Conservation (phyloP, 495 filamentous ascomycete genomes). For the Pyrenula massariospora region DNA sequence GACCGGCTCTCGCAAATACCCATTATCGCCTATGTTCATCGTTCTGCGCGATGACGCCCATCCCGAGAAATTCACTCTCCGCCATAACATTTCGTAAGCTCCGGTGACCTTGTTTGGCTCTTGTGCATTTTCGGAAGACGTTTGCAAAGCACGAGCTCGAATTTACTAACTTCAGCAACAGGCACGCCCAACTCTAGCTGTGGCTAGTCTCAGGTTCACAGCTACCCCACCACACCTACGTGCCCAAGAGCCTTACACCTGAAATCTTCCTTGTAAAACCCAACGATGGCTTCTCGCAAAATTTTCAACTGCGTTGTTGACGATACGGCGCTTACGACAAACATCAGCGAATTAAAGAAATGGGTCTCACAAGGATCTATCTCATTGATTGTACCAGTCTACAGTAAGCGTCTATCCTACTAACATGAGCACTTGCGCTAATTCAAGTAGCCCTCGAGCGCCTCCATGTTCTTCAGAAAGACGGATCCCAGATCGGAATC, state of each 20-base stretch:
- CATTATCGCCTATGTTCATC: neutral
- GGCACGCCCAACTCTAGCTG: neutral
- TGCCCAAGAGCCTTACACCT: too few relatives aligned
- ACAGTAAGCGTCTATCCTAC: constrained; percentile 36
- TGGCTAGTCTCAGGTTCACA: neutral
- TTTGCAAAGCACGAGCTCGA: too few relatives aligned
- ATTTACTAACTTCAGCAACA: neutral
- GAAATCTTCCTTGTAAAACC: too few relatives aligned
- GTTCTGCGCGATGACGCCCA: neutral
- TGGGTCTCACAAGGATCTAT: constrained; percentile 55
- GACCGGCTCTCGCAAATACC: neutral
- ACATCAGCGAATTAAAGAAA: constrained; percentile 57
- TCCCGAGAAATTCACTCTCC: neutral
- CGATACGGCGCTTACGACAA: constrained; percentile 57
- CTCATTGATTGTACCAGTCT: constrained; percentile 54
- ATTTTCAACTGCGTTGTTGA: constrained; percentile 66
- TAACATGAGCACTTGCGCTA: neutral
- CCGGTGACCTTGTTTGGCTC: too few relatives aligned
- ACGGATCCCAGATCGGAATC: constrained; percentile 39
- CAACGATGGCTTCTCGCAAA: constrained; percentile 35
- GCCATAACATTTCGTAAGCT: neutral
- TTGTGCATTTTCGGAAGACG: too few relatives aligned
- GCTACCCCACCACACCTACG: neutral
- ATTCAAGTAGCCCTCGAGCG: constrained; percentile 38
- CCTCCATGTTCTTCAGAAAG: constrained; percentile 45